Percentiles rank a stretch among this genome's conserved stretches.
Conservation (phyloP, 2,329 filamentous ascomycete species). For the Dactylellina haptotyla region DNA sequence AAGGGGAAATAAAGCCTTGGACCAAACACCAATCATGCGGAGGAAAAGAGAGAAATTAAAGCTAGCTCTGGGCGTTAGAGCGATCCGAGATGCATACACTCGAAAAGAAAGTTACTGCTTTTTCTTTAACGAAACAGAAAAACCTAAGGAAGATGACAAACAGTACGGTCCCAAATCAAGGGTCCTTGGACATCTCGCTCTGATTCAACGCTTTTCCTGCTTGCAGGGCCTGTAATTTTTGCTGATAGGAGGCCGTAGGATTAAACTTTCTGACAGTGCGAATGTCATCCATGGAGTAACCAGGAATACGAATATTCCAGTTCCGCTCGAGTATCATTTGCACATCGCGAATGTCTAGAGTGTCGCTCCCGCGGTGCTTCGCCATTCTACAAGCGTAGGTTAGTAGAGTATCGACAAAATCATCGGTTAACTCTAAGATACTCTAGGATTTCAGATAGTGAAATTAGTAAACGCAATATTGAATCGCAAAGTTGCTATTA, state of each 20-base stretch:
- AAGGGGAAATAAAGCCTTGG: background rate
- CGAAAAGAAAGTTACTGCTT: background rate
- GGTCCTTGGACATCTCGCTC: constrained; percentile 48
- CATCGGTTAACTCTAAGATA: constrained; percentile 87
- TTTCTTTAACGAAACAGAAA: too few relatives aligned
- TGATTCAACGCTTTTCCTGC: constrained; percentile 78
- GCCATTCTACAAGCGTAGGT: constrained; percentile 87
- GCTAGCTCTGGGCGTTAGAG: background rate
- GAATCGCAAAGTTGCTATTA: background rate
- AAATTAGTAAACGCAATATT: constrained; percentile 15
- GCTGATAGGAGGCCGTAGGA: constrained; percentile 87
- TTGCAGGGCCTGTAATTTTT: constrained; percentile 96
- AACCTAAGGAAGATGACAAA: background rate
- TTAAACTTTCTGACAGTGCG: constrained; percentile 93
- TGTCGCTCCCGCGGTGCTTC: constrained; percentile 89
- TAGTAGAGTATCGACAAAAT: constrained; percentile 92
- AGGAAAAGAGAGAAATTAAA: background rate
- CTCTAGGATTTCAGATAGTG: constrained; percentile 67
- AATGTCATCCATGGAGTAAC: constrained; percentile 92
- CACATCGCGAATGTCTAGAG: constrained; percentile 87
- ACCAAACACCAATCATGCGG: constrained; percentile 31
- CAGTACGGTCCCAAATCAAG: background rate
- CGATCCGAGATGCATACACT: background rate
- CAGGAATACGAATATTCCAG: constrained; percentile 91
- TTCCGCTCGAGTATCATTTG: constrained; percentile 84